Conservation (phyloP, 2,329 filamentous ascomycete species). For the Colletotrichum sp. region DNA sequence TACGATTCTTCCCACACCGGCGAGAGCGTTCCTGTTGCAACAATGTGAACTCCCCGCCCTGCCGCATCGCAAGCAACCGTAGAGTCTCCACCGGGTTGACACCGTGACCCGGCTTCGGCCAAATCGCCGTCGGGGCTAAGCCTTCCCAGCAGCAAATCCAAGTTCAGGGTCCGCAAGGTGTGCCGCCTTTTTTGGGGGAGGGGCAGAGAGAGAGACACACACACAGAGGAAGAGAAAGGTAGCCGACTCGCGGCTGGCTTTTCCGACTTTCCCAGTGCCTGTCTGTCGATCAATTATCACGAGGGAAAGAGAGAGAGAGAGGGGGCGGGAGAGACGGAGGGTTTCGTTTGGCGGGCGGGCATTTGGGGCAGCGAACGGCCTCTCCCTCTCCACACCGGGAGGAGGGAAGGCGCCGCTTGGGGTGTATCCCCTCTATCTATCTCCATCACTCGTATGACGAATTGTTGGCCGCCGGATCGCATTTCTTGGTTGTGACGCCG, state of each 20-base stretch:
- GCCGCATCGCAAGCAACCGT: neutral
- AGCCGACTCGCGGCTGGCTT: neutral
- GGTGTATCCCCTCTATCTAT: neutral
- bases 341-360: neutral
- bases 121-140: neutral
- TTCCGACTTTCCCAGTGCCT: neutral
- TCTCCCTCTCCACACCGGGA: neutral
- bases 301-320: neutral
- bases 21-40: constrained; percentile 2
- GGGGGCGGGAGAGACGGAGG: neutral
- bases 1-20: neutral
- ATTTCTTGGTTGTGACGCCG: neutral
- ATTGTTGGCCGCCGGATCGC: neutral
- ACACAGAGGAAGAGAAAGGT: neutral
- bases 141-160: neutral
- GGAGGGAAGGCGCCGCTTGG: neutral
- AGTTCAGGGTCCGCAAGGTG: neutral
- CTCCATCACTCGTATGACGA: neutral
- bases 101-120: neutral
- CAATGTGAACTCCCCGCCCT: constrained; percentile 1
- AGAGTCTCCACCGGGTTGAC: neutral
- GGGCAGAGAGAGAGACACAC: neutral
- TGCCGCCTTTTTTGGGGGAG: neutral
- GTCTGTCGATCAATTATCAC: neutral
- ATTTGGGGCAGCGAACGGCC: neutral